These are phyloP conservation scores for Paramarasmius palmivorus DNA, from an alignment of 1,284 basidiomycete species.

Conservation along the genomic window DNA sequence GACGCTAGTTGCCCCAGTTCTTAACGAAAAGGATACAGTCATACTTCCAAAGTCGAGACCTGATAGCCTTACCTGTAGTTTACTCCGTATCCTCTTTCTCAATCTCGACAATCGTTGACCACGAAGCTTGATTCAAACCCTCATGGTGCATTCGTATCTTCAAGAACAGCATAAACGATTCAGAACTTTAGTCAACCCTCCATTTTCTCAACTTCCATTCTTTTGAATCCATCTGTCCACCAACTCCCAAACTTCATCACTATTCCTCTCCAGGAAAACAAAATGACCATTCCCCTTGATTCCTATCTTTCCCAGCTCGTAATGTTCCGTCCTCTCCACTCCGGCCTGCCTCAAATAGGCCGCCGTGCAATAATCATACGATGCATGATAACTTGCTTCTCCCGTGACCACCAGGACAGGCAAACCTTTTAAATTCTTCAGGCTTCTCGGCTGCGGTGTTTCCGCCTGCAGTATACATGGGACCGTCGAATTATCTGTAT, in stretches of 20 bases:
- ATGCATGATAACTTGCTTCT: constrained; percentile 47
- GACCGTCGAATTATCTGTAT: constrained; percentile 31
- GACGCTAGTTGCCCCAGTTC: no score
- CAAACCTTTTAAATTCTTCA: constrained; percentile 39
- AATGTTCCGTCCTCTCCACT: constrained; percentile 40
- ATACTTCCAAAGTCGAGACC: no score
- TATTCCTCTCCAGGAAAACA: constrained; percentile 12
- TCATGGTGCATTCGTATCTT: no score
- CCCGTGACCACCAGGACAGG: constrained; percentile 48
- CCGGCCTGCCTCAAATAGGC: constrained; percentile 44
- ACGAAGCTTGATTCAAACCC: no score
- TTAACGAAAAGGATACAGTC: no score
- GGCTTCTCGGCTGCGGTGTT: constrained; percentile 39
- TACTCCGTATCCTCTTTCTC: no score
- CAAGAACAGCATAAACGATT: no score
- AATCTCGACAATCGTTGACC: no score
- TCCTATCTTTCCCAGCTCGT: constrained; percentile 37
- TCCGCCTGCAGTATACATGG: constrained; percentile 44
- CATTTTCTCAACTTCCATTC: no score
- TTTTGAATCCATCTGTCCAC: constrained; percentile 6
- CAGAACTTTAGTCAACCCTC: no score
- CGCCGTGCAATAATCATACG: constrained; percentile 46
- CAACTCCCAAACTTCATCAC: constrained; percentile 7
- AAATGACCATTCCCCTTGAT: constrained; percentile 31
- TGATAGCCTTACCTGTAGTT: no score